Evolutionary conservation across 2,329 filamentous ascomycete species (phyloP), one percentile per base, ranked within the genome.

Genomic region (Trichoderma sp.): DNA sequence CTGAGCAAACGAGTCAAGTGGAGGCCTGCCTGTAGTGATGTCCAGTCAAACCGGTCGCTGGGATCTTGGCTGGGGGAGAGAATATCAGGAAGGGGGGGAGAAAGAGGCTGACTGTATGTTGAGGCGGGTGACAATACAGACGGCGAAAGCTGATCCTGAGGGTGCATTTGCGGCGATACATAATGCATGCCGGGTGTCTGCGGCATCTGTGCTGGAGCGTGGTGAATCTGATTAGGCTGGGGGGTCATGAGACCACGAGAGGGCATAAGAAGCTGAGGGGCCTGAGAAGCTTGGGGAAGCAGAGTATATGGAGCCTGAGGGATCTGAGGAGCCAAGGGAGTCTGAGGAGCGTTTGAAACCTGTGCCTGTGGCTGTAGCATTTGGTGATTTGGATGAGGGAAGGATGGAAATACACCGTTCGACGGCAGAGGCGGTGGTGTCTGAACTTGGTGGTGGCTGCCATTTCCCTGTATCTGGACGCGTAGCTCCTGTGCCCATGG

Each of bases 1-100:
- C 85, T 87, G 22, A 83, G 80, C 15, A 82, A 71, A 35, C 78
- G 73, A n/a, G 79, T 77, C 67, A 86, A 79, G 61, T 86, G 84
- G 15, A 87, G 76, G 5, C 82, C 77, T 68, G 77, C 78, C 48
- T 78, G 71, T 13, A 84, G 57, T 2, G 84, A 80, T 57, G 76
- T 78, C 54, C 72, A 75, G 6, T 84, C 82, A 39, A 80, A 77
- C 0, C 80, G 77, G 45, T 76, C 79, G 39, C 77, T 73, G 0
- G 85, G 81, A 70, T 80, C 78, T 6, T 86, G 81, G 15, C 72
- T 54, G 29, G 71, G 70, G 17, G 32, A 19, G 15, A 65, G 15
- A 13, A 19, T 17, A 37, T 58, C 29, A 48, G 58, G 50, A 2
- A 67, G 66, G 56, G 56, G 65, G 2, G 67, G 64, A 15, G 29